Conservation (phyloP, 2,329 filamentous ascomycete species). For the Sporothrix inflata region DNA sequence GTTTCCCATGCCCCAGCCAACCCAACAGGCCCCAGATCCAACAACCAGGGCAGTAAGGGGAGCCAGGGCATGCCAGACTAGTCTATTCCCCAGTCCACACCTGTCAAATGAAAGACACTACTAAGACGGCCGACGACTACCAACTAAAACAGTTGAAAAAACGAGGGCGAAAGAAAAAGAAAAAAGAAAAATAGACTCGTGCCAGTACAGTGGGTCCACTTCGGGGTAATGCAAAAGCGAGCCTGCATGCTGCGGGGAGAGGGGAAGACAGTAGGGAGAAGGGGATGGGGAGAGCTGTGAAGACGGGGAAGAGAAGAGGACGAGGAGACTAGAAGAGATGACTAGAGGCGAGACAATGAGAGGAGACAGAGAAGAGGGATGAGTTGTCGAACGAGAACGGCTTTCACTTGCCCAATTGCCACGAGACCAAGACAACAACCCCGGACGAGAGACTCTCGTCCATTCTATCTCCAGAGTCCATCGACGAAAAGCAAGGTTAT, state of each 20-base stretch:
- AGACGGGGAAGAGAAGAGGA: background rate
- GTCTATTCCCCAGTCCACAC: background rate
- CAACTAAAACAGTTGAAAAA: background rate
- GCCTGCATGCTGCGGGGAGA: background rate
- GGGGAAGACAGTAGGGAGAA: background rate
- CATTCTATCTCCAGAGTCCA: background rate
- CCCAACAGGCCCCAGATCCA: background rate
- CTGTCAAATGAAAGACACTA: constrained; percentile 5
- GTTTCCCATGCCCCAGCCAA: background rate
- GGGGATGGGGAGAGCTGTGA: background rate
- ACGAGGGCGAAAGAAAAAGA: no score
- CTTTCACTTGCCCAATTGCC: background rate
- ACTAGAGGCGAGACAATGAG: background rate
- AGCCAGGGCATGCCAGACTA: background rate
- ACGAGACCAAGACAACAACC: background rate
- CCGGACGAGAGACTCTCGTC: background rate
- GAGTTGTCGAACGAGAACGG: background rate
- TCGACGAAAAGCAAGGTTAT: background rate
- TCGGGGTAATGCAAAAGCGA: constrained; percentile 3
- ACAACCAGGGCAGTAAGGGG: background rate
- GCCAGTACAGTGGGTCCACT: background rate
- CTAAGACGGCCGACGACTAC: background rate
- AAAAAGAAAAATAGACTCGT: background rate
- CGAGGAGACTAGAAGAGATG: background rate
- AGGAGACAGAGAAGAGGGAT: background rate